Conservation (phyloP, 495 filamentous ascomycete species). For the Jackrogersella multiformis region DNA sequence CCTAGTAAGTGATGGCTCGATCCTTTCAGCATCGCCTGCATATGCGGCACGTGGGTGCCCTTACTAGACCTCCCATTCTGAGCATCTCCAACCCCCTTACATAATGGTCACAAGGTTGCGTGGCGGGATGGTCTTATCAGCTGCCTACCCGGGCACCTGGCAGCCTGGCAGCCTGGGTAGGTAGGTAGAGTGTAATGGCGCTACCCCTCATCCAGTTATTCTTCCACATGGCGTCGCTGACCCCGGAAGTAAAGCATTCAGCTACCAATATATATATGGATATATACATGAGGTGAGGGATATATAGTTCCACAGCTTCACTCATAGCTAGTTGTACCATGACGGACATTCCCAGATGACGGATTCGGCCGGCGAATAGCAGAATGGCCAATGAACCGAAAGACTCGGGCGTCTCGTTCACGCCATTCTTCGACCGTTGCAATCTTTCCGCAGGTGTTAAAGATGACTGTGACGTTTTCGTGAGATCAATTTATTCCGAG, state of each 20-base stretch:
- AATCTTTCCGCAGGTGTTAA: conserved; percentile 32
- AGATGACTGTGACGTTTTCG: conserved; percentile 42
- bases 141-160: too few relatives aligned
- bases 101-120: conserved; percentile 32
- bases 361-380: not conserved
- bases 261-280: conserved; percentile 9
- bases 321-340: conserved; percentile 6
- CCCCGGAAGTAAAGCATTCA: not conserved
- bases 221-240: conserved; percentile 33
- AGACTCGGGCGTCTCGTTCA: conserved; percentile 36
- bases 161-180: too few relatives aligned
- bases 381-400: conserved; percentile 35
- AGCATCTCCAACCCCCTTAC: conserved; percentile 29
- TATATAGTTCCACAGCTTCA: conserved; percentile 4
- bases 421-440: conserved; percentile 43
- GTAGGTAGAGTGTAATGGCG: not conserved
- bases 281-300: conserved; percentile 11
- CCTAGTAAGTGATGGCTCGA: conserved; percentile 9
- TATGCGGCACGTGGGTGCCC: conserved; percentile 28
- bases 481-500: conserved; percentile 28
- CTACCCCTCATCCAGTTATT: conserved; percentile 43
- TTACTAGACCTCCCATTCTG: not conserved
- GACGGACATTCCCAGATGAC: not conserved
- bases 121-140: conserved; percentile 39
- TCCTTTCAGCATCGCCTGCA: conserved; percentile 27